A percentile compares a stretch with the other conserved stretches of the same genome.
These are phyloP conservation scores for Plantago rigida DNA, from an alignment of 305 asterid genomes.

Conservation along the genomic window DNA sequence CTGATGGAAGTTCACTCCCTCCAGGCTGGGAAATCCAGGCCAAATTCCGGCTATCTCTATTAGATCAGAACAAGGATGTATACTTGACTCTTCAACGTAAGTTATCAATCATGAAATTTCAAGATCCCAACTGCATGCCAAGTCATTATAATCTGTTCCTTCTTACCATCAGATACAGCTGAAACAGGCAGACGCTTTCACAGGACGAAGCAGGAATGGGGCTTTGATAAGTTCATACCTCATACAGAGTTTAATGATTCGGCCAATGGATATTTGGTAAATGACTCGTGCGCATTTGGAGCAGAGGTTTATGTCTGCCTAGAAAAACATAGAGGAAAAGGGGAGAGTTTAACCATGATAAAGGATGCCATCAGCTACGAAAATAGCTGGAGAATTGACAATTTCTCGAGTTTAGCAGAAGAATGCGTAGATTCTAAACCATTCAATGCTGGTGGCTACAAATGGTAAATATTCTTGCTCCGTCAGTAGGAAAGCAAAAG, in stretches of 20 bases:
- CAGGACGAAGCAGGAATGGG: conserved; percentile 44
- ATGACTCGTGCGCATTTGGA: conserved; percentile 49
- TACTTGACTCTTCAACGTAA: conserved; percentile 43
- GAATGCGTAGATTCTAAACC: conserved; percentile 42
- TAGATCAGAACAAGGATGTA: conserved; percentile 45
- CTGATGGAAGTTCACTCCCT: conserved; percentile 25
- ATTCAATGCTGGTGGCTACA: conserved; percentile 38
- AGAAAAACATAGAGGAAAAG: conserved; percentile 39
- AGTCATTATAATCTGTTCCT: background rate
- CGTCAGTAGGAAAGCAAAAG: background rate
- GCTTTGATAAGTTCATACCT: conserved; percentile 48
- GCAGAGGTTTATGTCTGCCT: conserved; percentile 49
- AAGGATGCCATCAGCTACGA: conserved; percentile 43
- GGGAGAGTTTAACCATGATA: conserved; percentile 46
- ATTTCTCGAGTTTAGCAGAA: conserved; percentile 30
- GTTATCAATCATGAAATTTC: background rate
- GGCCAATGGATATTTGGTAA: conserved; percentile 41
- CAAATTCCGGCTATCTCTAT: conserved; percentile 37
- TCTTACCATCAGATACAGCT: conserved; percentile 24
- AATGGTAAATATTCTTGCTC: conserved; percentile 30
- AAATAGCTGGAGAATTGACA: conserved; percentile 34
- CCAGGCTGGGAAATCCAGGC: conserved; percentile 49
- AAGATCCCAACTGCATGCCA: background rate
- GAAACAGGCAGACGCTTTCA: conserved; percentile 53
- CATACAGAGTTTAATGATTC: conserved; percentile 36